Conservation (phyloP, 352 stramenopile species). For the Globisporangium viniferum region DNA sequence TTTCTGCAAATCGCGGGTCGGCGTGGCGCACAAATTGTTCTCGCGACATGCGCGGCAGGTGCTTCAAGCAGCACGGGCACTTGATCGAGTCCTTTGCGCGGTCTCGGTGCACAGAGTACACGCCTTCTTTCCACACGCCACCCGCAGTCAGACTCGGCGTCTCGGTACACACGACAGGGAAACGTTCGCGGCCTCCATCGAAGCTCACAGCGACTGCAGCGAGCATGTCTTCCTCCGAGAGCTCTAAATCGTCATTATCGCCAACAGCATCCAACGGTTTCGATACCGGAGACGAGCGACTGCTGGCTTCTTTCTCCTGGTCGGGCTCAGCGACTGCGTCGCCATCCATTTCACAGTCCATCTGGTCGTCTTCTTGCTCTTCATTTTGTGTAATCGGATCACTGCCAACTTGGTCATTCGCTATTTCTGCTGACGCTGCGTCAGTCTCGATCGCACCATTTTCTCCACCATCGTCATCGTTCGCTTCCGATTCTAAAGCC, state of each 20-base stretch:
- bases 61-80: constrained; percentile 13
- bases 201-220: not conserved
- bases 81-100: not conserved
- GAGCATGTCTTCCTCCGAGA: not conserved
- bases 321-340: constrained; percentile 2
- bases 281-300: not conserved
- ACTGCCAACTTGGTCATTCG: not conserved
- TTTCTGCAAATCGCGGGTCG: not conserved
- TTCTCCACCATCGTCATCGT: not conserved
- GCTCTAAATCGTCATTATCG: not conserved
- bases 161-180: constrained; percentile 13
- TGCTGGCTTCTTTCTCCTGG: constrained; percentile 2
- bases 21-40: constrained; percentile 16
- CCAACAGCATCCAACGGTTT: not conserved
- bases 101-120: not conserved
- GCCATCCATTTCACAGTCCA: not conserved
- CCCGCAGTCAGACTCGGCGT: constrained; percentile 2
- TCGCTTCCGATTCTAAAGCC: not conserved
- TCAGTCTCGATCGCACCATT: not conserved
- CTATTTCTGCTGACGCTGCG: not conserved
- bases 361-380: not conserved
- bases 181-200: not conserved
- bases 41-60: not conserved
- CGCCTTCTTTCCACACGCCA: not conserved
- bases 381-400: not conserved